These are phyloP conservation scores for Candida coquimbonensis DNA, from an alignment of 805 yeast species.

Conservation along the genomic window DNA sequence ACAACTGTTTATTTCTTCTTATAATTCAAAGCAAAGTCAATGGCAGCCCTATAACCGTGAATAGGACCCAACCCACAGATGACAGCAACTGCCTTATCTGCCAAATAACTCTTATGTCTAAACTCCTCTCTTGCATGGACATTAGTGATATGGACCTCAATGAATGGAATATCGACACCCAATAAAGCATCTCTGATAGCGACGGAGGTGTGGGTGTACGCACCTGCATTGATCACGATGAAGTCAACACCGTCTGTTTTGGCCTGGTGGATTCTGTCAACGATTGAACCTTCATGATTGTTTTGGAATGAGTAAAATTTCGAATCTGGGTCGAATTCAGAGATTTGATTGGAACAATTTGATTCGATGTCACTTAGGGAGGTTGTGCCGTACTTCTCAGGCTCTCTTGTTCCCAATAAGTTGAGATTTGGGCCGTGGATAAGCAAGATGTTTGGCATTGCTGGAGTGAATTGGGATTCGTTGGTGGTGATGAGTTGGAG, in stretches of 20 bases:
- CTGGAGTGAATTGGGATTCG: not conserved
- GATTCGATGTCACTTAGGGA: conserved; percentile 36
- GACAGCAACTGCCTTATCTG: conserved; percentile 43
- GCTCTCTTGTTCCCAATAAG: conserved; percentile 42
- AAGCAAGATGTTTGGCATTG: conserved; percentile 28
- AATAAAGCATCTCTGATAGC: conserved; percentile 44
- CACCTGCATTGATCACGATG: conserved; percentile 45
- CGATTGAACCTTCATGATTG: conserved; percentile 40
- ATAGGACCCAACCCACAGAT: conserved; percentile 24
- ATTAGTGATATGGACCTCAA: conserved; percentile 45
- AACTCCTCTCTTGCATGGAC: conserved; percentile 45
- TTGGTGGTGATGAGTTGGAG: not conserved
- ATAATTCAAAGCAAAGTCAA: conserved; percentile 23
- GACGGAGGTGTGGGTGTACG: conserved; percentile 45
- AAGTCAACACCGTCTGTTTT: conserved; percentile 30
- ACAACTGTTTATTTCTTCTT: not conserved
- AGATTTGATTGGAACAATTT: conserved; percentile 26
- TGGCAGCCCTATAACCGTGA: conserved; percentile 23
- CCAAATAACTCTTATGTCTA: conserved; percentile 41
- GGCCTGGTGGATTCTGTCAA: conserved; percentile 43
- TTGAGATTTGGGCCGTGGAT: conserved; percentile 46
- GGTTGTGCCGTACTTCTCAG: conserved; percentile 44
- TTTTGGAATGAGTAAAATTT: conserved; percentile 32
- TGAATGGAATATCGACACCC: conserved; percentile 41
- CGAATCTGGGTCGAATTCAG: conserved; percentile 21